These are phyloP conservation scores for Mrakia blollopis DNA, from an alignment of 768 basidiomycete genomes.

Conservation along the genomic window DNA sequence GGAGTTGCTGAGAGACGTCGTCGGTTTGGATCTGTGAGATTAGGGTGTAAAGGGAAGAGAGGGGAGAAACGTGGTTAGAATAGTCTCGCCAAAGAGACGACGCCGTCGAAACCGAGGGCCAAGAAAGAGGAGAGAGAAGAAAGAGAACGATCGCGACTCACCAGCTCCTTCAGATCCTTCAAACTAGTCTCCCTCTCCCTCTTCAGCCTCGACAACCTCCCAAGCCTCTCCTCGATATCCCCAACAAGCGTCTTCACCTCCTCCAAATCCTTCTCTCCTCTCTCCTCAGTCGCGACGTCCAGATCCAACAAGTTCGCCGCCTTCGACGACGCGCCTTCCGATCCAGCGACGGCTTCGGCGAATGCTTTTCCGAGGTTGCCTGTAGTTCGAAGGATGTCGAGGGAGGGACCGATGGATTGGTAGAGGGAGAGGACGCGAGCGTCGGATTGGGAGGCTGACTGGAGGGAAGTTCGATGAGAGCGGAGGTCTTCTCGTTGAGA, in stretches of 20 bases:
- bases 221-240: slow-evolving; percentile 73
- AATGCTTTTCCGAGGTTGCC: slow-evolving; percentile 46
- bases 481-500: slow-evolving; percentile 52
- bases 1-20: slow-evolving; percentile 89
- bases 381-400: slow-evolving; percentile 52
- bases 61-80: neutral
- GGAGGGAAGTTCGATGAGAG: slow-evolving; percentile 50
- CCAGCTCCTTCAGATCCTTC: slow-evolving; percentile 95
- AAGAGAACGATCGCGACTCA: slow-evolving; percentile 39
- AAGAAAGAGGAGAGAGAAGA: neutral
- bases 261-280: slow-evolving; percentile 58
- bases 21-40: slow-evolving; percentile 83
- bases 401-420: slow-evolving; percentile 63
- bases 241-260: slow-evolving; percentile 63
- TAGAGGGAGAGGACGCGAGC: slow-evolving; percentile 67
- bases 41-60: neutral
- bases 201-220: slow-evolving; percentile 71
- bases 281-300: slow-evolving; percentile 61
- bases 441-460: slow-evolving; percentile 74
- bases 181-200: slow-evolving; percentile 79
- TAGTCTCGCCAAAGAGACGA: no score
- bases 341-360: slow-evolving; percentile 59
- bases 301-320: slow-evolving; percentile 62
- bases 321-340: slow-evolving; percentile 45
- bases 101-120: no score